phyloP scores from a whole-genome alignment of 1,139 yeast genomes.

The Hansenula sp. region DNA sequence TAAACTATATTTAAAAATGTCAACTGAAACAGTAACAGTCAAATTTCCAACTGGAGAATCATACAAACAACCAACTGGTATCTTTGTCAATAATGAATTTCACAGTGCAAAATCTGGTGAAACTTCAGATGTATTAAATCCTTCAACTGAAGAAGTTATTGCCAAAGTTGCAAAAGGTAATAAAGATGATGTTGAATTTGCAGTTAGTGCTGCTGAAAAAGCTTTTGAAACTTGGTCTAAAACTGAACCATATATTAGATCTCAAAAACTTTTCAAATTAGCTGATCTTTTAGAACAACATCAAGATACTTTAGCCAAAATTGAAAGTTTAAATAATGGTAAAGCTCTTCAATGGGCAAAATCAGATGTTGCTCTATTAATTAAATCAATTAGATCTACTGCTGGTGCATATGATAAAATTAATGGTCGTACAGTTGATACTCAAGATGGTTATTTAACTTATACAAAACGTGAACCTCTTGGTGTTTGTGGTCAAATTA shows the following conservation, averaged over 20 bases:
- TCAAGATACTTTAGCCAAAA: slow-evolving; percentile 51
- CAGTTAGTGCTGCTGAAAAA: slow-evolving; percentile 47
- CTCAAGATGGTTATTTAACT: slow-evolving; percentile 53
- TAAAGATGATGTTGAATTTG: slow-evolving; percentile 48
- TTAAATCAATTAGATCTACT: slow-evolving; percentile 54
- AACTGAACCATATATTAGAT: slow-evolving; percentile 46
- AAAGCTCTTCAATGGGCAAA: slow-evolving; percentile 52
- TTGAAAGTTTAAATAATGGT: slow-evolving; percentile 78
- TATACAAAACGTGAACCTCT: slow-evolving; percentile 57
- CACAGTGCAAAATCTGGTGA: slow-evolving; percentile 42
- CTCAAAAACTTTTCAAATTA: slow-evolving; percentile 48
- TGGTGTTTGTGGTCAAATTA: slow-evolving; percentile 74
- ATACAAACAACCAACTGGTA: slow-evolving; percentile 57
- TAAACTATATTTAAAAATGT: background rate
- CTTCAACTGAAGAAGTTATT: slow-evolving; percentile 49
- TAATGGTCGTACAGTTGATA: slow-evolving; percentile 59
- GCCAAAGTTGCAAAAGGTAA: slow-evolving; percentile 47
- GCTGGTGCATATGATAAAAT: slow-evolving; percentile 80
- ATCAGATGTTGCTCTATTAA: slow-evolving; percentile 53
- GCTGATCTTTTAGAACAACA: slow-evolving; percentile 59
- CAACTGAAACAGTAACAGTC: slow-evolving; percentile 27
- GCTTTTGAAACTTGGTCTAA: slow-evolving; percentile 45
- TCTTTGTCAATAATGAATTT: slow-evolving; percentile 56
- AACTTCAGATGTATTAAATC: slow-evolving; percentile 45
- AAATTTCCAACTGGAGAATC: slow-evolving; percentile 19